Conservation (phyloP, 805 yeast species). For the Pachysolen tannophilus region DNA sequence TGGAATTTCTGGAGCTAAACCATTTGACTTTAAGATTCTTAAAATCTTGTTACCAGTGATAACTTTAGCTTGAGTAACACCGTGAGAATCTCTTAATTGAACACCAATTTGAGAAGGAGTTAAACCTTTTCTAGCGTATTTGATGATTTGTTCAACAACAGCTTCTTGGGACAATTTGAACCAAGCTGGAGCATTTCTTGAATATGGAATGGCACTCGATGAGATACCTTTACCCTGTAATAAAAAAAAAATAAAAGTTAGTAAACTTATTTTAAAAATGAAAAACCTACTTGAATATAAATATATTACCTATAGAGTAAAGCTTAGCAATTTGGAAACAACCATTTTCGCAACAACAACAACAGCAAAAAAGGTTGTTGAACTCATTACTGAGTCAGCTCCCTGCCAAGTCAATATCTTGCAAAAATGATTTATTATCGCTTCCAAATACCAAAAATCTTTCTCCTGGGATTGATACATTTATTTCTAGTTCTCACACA, state of each 20-base stretch:
- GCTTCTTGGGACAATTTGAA: conserved; percentile 94
- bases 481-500: conserved; percentile 14
- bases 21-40: conserved; percentile 98
- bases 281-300: conserved; percentile 11
- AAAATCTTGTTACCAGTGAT: conserved; percentile 99
- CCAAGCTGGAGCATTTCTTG: conserved; percentile 99
- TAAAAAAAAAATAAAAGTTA: conserved; percentile 9
- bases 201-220: conserved; percentile 98
- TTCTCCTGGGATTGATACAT: conserved; percentile 3
- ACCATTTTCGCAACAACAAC: background rate
- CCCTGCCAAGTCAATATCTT: no score
- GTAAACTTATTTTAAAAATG: conserved; percentile 8
- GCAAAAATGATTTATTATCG: no score
- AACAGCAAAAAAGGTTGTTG: background rate
- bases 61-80: conserved; percentile 95
- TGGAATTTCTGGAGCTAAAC: conserved; percentile 99
- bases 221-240: conserved; percentile 97
- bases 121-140: conserved; percentile 99
- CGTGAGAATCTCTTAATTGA: conserved; percentile 98
- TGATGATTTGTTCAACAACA: conserved; percentile 96
- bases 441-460: no score
- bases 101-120: conserved; percentile 99
- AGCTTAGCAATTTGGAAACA: conserved; percentile 3
- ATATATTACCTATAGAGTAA: conserved; percentile 22
- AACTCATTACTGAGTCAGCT: conserved; percentile 4